Percentiles rank a stretch among this genome's conserved stretches.
These are phyloP conservation scores for Boletus fagicola DNA, from an alignment of 768 basidiomycete species.

Conservation along the genomic window DNA sequence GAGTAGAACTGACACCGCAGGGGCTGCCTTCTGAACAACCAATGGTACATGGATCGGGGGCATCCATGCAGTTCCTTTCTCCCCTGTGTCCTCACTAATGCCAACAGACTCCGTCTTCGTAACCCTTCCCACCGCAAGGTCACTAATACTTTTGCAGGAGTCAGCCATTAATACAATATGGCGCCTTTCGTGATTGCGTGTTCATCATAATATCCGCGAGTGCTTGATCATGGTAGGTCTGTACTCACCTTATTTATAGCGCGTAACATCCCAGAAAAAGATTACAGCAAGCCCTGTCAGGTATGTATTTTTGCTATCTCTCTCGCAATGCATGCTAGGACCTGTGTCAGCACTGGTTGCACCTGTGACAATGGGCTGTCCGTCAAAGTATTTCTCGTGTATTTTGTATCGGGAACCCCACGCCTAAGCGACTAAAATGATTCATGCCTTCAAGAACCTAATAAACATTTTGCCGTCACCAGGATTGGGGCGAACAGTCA, in stretches of 20 bases:
- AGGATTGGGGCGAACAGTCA: background rate
- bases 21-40: background rate
- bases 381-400: background rate
- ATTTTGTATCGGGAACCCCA: background rate
- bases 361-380: background rate
- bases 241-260: background rate
- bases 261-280: background rate
- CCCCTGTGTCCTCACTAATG: background rate
- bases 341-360: background rate
- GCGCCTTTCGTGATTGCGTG: background rate
- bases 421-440: background rate
- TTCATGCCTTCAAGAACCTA: background rate
- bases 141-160: background rate
- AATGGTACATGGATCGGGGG: background rate
- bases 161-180: background rate
- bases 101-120: background rate
- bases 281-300: background rate
- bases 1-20: background rate
- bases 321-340: background rate
- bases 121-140: background rate
- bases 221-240: background rate
- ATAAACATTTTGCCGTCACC: too few species aligned
- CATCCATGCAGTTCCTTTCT: background rate
- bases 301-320: constrained; percentile 25
- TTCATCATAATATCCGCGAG: background rate